These are phyloP conservation scores for Phytopythium sindhum DNA, from an alignment of 352 stramenopile genomes.

Conservation along the genomic window DNA sequence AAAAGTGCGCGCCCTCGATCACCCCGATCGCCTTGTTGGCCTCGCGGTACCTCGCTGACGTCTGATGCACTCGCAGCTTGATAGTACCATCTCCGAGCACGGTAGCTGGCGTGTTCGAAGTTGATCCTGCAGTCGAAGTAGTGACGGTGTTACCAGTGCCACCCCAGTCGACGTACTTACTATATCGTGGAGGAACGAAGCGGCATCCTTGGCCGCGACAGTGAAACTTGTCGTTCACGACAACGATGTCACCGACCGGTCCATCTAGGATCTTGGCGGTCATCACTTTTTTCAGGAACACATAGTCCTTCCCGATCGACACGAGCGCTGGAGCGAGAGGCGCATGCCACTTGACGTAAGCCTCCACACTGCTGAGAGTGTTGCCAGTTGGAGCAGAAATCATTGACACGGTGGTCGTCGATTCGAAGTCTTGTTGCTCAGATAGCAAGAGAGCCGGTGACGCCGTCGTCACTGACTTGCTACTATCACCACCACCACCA, in stretches of 20 bases:
- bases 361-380: constrained; percentile 56
- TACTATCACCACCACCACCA: not conserved
- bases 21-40: constrained; percentile 61
- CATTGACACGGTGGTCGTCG: constrained; percentile 1
- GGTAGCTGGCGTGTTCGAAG: not conserved
- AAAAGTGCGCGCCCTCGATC: constrained; percentile 63
- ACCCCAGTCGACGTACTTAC: constrained; percentile 74
- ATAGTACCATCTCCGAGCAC: constrained; percentile 37
- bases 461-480: not conserved
- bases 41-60: constrained; percentile 39
- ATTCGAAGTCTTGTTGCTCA: not conserved
- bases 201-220: constrained; percentile 38
- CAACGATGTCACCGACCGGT: constrained; percentile 49
- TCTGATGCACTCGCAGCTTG: constrained; percentile 57
- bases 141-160: not conserved
- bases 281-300: constrained; percentile 56
- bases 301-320: constrained; percentile 75
- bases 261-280: constrained; percentile 33
- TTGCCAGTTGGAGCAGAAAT: constrained; percentile 22
- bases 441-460: not conserved
- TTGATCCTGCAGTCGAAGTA: not conserved
- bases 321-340: constrained; percentile 62
- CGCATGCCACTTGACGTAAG: constrained; percentile 76
- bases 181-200: constrained; percentile 67
- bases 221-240: constrained; percentile 62